Percentiles rank a stretch among this genome's conserved stretches.
These are phyloP conservation scores for Hippophae tibetana DNA, from an alignment of 306 rosid genomes.

Conservation along the genomic window DNA sequence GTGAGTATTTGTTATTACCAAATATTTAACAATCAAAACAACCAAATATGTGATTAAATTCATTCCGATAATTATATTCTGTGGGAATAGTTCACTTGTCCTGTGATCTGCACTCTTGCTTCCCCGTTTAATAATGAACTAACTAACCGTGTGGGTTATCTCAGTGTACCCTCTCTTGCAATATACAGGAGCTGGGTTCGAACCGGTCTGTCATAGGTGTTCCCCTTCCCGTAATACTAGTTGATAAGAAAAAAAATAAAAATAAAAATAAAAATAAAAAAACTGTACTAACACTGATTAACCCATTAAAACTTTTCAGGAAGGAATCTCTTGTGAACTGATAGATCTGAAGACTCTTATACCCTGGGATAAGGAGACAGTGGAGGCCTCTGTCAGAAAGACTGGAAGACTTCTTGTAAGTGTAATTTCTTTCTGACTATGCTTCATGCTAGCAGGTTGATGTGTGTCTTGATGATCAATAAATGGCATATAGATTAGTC, in stretches of 20 bases:
- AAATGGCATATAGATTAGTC: constrained; percentile 60
- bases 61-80: too few species aligned
- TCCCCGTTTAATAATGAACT: too few species aligned
- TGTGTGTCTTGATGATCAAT: constrained; percentile 12
- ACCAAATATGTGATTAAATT: too few species aligned
- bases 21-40: neutral
- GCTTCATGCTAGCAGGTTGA: neutral
- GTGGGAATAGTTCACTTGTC: too few species aligned
- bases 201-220: too few species aligned
- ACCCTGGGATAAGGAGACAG: constrained; percentile 97
- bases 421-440: constrained; percentile 11
- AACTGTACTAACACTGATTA: neutral
- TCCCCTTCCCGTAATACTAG: too few species aligned
- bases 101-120: too few species aligned
- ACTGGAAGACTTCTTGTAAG: constrained; percentile 95
- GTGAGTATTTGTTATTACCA: constrained; percentile 30
- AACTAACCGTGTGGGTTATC: too few species aligned
- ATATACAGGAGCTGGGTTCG: too few species aligned
- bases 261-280: too few species aligned
- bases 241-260: too few species aligned
- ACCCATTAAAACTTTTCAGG: constrained; percentile 42
- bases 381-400: constrained; percentile 82
- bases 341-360: constrained; percentile 83
- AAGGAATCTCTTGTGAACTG: constrained; percentile 89
- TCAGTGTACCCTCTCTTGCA: too few species aligned